Base-by-base conservation (phyloP, 805 yeast genomes). In the Starmerella roubikii region DNA sequence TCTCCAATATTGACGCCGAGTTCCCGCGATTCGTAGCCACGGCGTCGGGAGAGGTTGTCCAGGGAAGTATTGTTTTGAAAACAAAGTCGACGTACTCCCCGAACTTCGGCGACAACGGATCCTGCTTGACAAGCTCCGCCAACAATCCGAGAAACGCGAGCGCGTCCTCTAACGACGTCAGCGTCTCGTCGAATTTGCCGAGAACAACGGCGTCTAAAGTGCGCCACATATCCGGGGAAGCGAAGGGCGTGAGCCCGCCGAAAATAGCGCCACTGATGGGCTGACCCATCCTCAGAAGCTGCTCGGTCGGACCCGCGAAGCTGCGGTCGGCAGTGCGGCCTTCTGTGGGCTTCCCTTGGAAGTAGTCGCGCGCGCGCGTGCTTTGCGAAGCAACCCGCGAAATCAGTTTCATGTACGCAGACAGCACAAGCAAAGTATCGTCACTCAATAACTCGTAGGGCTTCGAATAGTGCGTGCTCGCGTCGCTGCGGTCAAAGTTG, bases 341-440 rank as follows among this genome's bases (percentile, higher is more conserved):
- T 4, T 30, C 35, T 4, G 30, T 11, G 4, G 19, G 10, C 12
- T 15, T 4, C 3, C 30, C 33, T 12, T 4, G 15, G 13, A 23
- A 21, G 30, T 27, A 16, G 26, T 32, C 27, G 18, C 18, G 12
- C 19, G 24, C 17, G n/a, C 38, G 18, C 33, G 30, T 6, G 65
- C 64, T 2, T 45, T 69, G 60, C 3, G 54, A 52, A 1, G 76
- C 65, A 22, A 74, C 71, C 37, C 69, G 67, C 8, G 69, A 64
- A 2, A 85, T 61, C 35, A 91, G 60, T 20, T 80, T 74, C 41
- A 84, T 62, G 48, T 81, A 75, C 0, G 94, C 80, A 0, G 86
- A 70, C 6, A 85, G 63, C 38, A 81, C 74, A 7, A 83, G 68
- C 7, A 82, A 60, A 0, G 86, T 78, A 54, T 85, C 95, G 47